phyloP scores from a whole-genome alignment of 768 basidiomycete genomes.

The Chlorophyllum brunneum region DNA sequence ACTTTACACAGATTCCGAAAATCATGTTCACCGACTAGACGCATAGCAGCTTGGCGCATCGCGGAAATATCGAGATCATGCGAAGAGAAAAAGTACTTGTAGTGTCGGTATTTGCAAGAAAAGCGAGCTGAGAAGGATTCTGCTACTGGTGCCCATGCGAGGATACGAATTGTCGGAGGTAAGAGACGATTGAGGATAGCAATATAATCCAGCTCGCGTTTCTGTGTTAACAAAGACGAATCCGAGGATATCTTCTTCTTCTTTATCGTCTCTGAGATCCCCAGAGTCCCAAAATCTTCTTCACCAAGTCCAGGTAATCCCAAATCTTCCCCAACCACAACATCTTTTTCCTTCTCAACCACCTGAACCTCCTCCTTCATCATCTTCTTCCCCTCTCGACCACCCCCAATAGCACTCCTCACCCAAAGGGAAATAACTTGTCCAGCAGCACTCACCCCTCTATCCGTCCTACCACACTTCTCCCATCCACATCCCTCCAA shows the following conservation, averaged over 20 bases:
- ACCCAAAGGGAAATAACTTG: slow-evolving; percentile 94
- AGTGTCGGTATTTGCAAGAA: slow-evolving; percentile 83
- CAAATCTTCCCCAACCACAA: background rate
- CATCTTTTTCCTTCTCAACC: background rate
- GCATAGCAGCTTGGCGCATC: slow-evolving; percentile 88
- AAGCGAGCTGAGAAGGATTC: slow-evolving; percentile 83
- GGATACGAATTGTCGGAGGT: slow-evolving; percentile 83
- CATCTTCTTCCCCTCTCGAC: slow-evolving; percentile 16
- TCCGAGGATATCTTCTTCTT: slow-evolving; percentile 11
- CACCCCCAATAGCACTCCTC: slow-evolving; percentile 55
- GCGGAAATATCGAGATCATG: slow-evolving; percentile 59
- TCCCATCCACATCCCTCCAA: slow-evolving; percentile 76
- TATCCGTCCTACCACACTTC: slow-evolving; percentile 87
- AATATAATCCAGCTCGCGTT: slow-evolving; percentile 70
- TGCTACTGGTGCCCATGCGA: slow-evolving; percentile 91
- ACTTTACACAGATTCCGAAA: slow-evolving; percentile 95
- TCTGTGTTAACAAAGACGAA: slow-evolving; percentile 18
- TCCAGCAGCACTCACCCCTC: slow-evolving; percentile 90
- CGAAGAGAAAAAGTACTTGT: slow-evolving; percentile 94
- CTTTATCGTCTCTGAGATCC: slow-evolving; percentile 15
- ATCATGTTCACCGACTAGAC: slow-evolving; percentile 94
- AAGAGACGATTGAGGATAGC: slow-evolving; percentile 81
- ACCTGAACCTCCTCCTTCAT: slow-evolving; percentile 7
- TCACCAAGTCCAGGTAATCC: slow-evolving; percentile 23
- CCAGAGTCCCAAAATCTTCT: slow-evolving; percentile 37